These are phyloP conservation scores for Flaveria sonorensis DNA, from an alignment of 129 eudicot species.

Conservation along the genomic window DNA sequence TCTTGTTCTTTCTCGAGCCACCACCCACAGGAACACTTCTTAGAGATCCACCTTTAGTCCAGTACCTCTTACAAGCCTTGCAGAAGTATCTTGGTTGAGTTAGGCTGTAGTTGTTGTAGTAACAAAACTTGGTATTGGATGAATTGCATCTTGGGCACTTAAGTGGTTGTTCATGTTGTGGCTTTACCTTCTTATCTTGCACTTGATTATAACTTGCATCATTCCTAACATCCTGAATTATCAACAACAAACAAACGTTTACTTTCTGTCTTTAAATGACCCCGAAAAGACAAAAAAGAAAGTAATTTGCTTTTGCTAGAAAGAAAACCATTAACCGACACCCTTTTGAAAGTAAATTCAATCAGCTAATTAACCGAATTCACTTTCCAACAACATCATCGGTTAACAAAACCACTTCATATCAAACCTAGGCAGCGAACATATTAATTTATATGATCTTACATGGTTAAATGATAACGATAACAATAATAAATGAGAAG, in stretches of 20 bases:
- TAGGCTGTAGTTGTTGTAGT: constrained; percentile 80
- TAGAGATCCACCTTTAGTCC: constrained; percentile 85
- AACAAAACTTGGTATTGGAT: constrained; percentile 77
- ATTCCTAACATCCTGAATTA: constrained; percentile 42
- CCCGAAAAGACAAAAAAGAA: constrained; percentile 25
- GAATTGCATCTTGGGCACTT: constrained; percentile 86
- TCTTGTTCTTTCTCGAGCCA: constrained; percentile 80
- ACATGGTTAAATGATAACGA: background rate
- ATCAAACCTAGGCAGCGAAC: background rate
- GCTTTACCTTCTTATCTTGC: constrained; percentile 53
- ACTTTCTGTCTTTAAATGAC: constrained; percentile 23
- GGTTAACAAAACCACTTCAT: background rate
- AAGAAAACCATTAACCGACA: constrained; percentile 3
- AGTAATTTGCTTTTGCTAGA: constrained; percentile 27
- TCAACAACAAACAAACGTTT: constrained; percentile 15
- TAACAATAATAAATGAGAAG: background rate
- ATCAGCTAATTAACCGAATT: background rate
- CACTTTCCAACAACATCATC: background rate
- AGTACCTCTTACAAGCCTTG: constrained; percentile 78
- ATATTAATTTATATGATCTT: constrained; percentile 3
- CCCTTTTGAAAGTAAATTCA: background rate
- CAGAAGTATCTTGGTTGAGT: constrained; percentile 88
- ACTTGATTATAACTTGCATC: constrained; percentile 32
- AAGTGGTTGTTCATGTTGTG: constrained; percentile 49
- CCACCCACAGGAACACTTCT: constrained; percentile 90